Conservation (phyloP, 345 rosid species). For the Erysimum cheiranthoides region DNA sequence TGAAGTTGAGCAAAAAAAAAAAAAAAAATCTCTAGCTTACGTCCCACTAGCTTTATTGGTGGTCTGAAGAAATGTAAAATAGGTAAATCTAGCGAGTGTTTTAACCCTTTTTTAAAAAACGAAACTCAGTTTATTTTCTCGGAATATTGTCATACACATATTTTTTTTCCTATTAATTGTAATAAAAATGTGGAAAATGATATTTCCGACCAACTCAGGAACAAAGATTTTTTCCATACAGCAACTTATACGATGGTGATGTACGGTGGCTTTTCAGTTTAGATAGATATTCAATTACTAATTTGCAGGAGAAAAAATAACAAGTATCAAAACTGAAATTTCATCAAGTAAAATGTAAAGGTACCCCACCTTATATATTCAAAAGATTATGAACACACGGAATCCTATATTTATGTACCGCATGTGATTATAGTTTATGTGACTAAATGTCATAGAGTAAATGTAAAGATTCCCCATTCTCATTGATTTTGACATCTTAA, state of each 20-base stretch:
- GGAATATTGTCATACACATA: too few species aligned
- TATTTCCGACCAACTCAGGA: not conserved
- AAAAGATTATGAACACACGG: not conserved
- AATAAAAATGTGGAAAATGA: not conserved
- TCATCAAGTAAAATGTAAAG: too few species aligned
- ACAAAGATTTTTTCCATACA: not conserved
- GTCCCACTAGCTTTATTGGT: too few species aligned
- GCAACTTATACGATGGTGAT: not conserved
- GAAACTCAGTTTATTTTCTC: not conserved
- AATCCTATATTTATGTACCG: not conserved
- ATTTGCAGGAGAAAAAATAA: too few species aligned
- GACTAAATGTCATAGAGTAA: not conserved
- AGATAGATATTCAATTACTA: too few species aligned
- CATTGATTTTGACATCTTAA: not conserved
- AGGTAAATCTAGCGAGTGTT: too few species aligned
- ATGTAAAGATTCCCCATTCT: slow-evolving; percentile 1
- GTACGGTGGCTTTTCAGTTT: not conserved
- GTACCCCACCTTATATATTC: too few species aligned
- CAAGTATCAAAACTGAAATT: not conserved
- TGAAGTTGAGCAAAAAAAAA: too few species aligned
- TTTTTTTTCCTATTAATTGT: too few species aligned
- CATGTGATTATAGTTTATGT: not conserved
- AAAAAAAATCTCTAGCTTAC: too few species aligned
- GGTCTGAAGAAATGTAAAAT: too few species aligned
- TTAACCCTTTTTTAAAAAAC: too few species aligned